Conservation (phyloP, 2,329 filamentous ascomycete genomes). For the Fusarium oxysporum region DNA sequence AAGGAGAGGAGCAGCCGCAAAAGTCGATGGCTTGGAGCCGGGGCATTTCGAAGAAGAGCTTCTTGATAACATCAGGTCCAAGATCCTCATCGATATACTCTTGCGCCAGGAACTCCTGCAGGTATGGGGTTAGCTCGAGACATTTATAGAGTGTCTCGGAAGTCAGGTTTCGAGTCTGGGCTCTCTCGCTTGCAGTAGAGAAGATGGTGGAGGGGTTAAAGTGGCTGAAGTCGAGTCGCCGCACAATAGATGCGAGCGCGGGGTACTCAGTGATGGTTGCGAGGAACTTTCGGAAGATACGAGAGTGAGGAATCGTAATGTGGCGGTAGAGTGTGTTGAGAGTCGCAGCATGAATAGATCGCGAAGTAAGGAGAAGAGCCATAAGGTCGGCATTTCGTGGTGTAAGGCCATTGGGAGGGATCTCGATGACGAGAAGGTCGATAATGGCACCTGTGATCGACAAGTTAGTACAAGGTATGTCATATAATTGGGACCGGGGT, state of each 20-base stretch:
- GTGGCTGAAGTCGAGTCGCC: constrained; percentile 85
- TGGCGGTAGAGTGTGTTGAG: constrained; percentile 80
- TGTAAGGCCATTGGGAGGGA: constrained; percentile 77
- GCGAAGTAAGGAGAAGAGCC: constrained; percentile 81
- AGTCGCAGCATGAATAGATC: constrained; percentile 77
- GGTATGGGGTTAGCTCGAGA: constrained; percentile 76
- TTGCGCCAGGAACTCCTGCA: constrained; percentile 83
- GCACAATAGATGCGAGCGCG: constrained; percentile 78
- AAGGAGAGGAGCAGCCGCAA: constrained; percentile 76
- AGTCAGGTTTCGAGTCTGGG: constrained; percentile 80
- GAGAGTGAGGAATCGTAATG: constrained; percentile 85
- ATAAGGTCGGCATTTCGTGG: constrained; percentile 83
- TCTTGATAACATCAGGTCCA: constrained; percentile 73
- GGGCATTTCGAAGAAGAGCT: constrained; percentile 75
- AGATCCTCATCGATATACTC: constrained; percentile 85
- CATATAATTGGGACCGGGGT: constrained; percentile 27
- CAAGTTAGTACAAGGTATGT: constrained; percentile 36
- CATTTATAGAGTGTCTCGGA: constrained; percentile 78
- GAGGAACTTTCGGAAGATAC: constrained; percentile 85
- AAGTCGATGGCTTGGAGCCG: constrained; percentile 78
- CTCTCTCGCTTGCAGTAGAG: constrained; percentile 78
- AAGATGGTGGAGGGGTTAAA: constrained; percentile 85
- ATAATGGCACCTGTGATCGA: constrained; percentile 73
- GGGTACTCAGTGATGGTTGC: constrained; percentile 74
- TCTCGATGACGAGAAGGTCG: constrained; percentile 77